These are phyloP conservation scores for Penicillium sp. DNA, from an alignment of 2,329 filamentous ascomycete genomes.

Conservation along the genomic window DNA sequence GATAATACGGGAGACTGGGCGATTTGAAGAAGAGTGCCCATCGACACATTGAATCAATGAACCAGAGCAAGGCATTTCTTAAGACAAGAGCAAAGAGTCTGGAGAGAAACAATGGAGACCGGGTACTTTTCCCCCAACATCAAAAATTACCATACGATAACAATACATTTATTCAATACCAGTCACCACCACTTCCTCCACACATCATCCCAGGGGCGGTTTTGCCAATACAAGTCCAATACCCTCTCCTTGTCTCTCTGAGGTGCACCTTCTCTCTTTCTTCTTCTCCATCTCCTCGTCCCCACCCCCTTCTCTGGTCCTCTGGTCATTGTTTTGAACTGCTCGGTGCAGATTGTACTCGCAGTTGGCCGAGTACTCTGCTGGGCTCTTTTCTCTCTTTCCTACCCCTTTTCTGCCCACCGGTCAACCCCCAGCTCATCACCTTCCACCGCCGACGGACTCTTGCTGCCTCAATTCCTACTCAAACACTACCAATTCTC, in stretches of 20 bases:
- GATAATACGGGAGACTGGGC: too few relatives aligned
- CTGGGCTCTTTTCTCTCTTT: slow-evolving; percentile 17
- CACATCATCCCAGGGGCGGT: not conserved
- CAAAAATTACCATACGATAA: slow-evolving; percentile 6
- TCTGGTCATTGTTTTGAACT: slow-evolving; percentile 21
- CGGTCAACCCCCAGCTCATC: slow-evolving; percentile 3
- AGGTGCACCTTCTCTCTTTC: slow-evolving; percentile 17
- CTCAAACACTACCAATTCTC: slow-evolving; percentile 12
- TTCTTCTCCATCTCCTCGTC: slow-evolving; percentile 16
- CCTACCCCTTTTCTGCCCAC: slow-evolving; percentile 9
- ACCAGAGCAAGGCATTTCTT: too few relatives aligned
- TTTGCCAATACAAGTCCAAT: slow-evolving; percentile 24
- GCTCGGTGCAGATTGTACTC: slow-evolving; percentile 34
- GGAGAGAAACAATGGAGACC: not conserved
- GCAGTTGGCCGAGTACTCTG: slow-evolving; percentile 27
- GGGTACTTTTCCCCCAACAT: slow-evolving; percentile 2
- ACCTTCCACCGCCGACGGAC: slow-evolving; percentile 12
- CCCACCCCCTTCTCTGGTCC: slow-evolving; percentile 19
- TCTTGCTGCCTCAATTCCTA: slow-evolving; percentile 11
- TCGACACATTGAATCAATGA: not conserved
- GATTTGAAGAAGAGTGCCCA: slow-evolving; percentile 1
- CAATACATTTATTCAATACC: not conserved
- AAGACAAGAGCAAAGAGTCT: not conserved
- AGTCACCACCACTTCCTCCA: slow-evolving; percentile 12
- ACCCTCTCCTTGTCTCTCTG: slow-evolving; percentile 23